Evolutionary conservation across 495 filamentous ascomycete genomes (phyloP), one percentile per base, ranked within the genome.

Genomic region (Aspergillus egyptiacus): DNA sequence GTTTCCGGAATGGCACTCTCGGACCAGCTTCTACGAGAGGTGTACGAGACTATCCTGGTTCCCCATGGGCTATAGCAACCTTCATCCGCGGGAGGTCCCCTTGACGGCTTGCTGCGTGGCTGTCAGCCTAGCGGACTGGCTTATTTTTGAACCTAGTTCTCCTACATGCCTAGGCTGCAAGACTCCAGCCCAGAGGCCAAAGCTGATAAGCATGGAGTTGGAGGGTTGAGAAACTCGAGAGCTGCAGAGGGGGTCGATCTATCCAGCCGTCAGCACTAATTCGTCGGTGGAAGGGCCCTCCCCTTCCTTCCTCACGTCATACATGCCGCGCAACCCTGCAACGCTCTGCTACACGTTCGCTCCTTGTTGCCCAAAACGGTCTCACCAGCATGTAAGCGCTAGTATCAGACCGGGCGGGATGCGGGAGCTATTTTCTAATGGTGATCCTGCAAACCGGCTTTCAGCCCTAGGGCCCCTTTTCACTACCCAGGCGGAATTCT

Each of bases 351-450:
- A 32, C 27, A 2, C 27, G 40, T 36, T 46, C 43, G 43, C 30
- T 46, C 32, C 11, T 25, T 36, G 31, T 46, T 46, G 30, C 43
- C 43, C 25, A 32, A 50, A 35, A 37, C 31, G 32, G 48, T 44
- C 32, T 36, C 39, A 37, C 22, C 31, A 44, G 30, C 38, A 34
- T 13, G 39, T 51, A 51, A 51, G 48, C 48, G 23, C 48, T 51
- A 51, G 48, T 44, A 20, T 44, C 22, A 22, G 23, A 22, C 24
- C n/a, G 20, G 30, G 28, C 41, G 19, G 25, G 17, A 36, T 6
- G 36, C 8, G 27, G 38, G 8, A 34, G 32, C 32, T 34, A 3
- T 34, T 8, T 34, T 2, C 18, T 17, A 10, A 15, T 34, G 15
- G 3, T 48, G 24, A 48, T 40, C 46, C 46, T 48, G 27, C 32